A percentile compares a stretch with the other conserved stretches of the same genome.
These are phyloP conservation scores for Grosmannia serpens DNA, from an alignment of 2,329 filamentous ascomycete genomes.

Conservation along the genomic window DNA sequence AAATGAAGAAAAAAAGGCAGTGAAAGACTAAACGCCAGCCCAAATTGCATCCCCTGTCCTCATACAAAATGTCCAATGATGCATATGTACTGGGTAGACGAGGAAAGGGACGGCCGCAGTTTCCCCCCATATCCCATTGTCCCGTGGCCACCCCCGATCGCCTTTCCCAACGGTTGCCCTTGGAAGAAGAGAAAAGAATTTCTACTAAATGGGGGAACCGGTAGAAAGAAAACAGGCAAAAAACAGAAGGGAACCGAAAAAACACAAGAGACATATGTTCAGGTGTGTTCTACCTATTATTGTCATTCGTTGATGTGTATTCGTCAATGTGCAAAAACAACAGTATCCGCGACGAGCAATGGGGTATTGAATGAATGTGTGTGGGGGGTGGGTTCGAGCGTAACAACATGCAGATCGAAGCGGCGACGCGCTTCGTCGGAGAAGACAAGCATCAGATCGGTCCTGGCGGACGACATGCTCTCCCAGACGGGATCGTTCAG, in stretches of 20 bases:
- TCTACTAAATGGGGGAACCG: neutral
- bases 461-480: neutral
- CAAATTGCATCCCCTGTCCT: neutral
- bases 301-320: neutral
- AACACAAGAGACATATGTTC: neutral
- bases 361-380: neutral
- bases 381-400: neutral
- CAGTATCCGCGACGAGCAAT: neutral
- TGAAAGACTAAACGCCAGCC: neutral
- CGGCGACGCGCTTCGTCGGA: neutral
- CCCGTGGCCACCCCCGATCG: neutral
- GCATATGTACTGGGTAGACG: neutral
- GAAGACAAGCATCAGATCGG: neutral
- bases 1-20: neutral
- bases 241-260: neutral
- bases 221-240: neutral
- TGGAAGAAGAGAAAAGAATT: neutral
- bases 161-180: neutral
- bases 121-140: neutral
- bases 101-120: neutral
- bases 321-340: neutral
- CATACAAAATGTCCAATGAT: neutral
- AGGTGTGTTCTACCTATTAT: neutral
- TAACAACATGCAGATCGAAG: neutral
- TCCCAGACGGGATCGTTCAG: neutral